phyloP scores from a whole-genome alignment of 1,284 basidiomycete species.

The Cutaneotrichosporon dermatis region DNA sequence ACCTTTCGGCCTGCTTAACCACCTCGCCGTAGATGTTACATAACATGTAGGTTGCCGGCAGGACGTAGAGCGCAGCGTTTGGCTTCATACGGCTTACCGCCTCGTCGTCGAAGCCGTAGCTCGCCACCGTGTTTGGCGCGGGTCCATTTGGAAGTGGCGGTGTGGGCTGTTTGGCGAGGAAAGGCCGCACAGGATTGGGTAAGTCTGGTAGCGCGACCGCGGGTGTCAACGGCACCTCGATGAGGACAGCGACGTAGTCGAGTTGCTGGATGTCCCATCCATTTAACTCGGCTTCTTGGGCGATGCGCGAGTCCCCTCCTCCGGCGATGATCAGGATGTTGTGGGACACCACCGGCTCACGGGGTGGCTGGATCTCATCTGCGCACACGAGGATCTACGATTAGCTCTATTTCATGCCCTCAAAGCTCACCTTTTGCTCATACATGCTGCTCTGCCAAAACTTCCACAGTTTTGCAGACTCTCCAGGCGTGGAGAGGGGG shows the following conservation, averaged over 20 bases:
- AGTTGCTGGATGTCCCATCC: constrained; percentile 6
- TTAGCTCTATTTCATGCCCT: not conserved
- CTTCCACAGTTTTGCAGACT: not conserved
- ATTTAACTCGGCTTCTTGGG: constrained; percentile 2
- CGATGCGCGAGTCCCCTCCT: not conserved
- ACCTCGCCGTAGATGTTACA: not conserved
- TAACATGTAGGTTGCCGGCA: not conserved
- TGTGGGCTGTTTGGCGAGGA: not conserved
- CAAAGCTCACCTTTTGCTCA: constrained; percentile 5
- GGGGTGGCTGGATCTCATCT: constrained; percentile 11
- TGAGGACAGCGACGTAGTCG: constrained; percentile 14
- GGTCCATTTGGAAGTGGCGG: no score
- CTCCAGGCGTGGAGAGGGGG: not conserved
- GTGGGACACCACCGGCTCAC: constrained; percentile 11
- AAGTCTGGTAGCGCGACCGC: constrained; percentile 18
- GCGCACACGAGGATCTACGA: constrained; percentile 16
- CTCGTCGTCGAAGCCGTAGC: constrained; percentile 4
- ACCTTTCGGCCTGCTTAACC: not conserved
- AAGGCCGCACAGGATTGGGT: constrained; percentile 28
- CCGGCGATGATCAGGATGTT: constrained; percentile 20
- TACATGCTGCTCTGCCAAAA: not conserved
- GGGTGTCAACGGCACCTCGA: constrained; percentile 20
- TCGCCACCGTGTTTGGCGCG: not conserved
- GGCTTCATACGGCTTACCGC: not conserved
- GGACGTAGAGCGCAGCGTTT: not conserved